Base-by-base conservation (phyloP, 306 rosid genomes). In the Quercus suber region DNA sequence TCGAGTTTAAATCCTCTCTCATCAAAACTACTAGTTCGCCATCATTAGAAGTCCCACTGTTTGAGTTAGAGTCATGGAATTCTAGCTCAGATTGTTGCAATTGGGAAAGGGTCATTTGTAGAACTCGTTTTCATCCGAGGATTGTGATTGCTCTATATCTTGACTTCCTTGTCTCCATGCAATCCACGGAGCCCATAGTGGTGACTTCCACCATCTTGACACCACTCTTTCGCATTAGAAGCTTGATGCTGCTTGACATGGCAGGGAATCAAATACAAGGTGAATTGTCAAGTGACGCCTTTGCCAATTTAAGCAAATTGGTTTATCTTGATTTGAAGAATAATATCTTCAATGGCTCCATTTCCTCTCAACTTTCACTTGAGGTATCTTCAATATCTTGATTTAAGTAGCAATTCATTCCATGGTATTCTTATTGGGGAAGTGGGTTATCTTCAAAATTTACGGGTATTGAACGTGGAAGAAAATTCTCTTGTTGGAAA, bases 81-180 rank as follows among this genome's bases (percentile, higher is more conserved):
- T 76, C 82, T 9, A 76, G 73, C 21, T 78, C 69, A 35, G 79
- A 82, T 65, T 78, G 79, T 71, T 82, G 85, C 61, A 25, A 14
- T 4, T 82, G 85, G 85, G 72, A 78, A 9, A 59, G 85, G 35
- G 79, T 82, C 33, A 28, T 56, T 10, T 69, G 73, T 49, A 68
- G 58, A 58, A 41, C 73, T 31, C 33, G 19, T 33, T 33, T 80
- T 5, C 49, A 51, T 33, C 49, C 71, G 3, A 82, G 61, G 37
- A 49, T 5, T 49, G 15, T 49, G 53, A 49, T n/a, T 3, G 73
- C 69, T 59, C 69, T 83, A 5, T 10, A 31, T 69, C 86, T 82
- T 9, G 15, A 37, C 3, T 37, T 11, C 45, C 11, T 37, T 37
- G 11, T 37, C 11, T 35, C 58, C 45, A 37, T 7, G 28, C 1